phyloP scores from a whole-genome alignment of 306 rosid genomes.

The Vigna radiata region DNA sequence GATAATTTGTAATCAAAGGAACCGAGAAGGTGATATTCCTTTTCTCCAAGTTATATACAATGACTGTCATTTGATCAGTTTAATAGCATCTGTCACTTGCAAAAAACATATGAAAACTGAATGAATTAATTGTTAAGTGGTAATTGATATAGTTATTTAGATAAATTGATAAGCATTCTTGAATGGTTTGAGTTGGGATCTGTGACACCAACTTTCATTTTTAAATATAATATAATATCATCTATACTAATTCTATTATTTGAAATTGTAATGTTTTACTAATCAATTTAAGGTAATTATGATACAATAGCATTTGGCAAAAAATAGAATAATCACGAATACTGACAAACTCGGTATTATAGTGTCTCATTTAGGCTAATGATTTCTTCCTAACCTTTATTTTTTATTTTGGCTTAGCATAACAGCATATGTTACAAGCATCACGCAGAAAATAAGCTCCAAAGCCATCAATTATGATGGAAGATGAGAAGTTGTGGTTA shows the following conservation, averaged over 20 bases:
- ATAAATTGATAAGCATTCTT: too few relatives aligned
- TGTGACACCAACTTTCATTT: too few relatives aligned
- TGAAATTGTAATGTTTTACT: slow-evolving; percentile 10
- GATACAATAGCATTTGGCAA: slow-evolving; percentile 91
- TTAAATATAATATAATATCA: background rate
- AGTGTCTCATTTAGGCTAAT: background rate
- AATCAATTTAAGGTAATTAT: slow-evolving; percentile 76
- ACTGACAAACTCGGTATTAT: slow-evolving; percentile 63
- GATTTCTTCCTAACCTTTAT: too few relatives aligned
- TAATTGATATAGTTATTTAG: too few relatives aligned
- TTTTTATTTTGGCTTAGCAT: slow-evolving; percentile 51
- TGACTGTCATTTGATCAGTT: too few relatives aligned
- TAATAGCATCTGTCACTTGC: too few relatives aligned
- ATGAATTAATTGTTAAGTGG: too few relatives aligned
- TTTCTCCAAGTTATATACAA: background rate
- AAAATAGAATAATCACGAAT: slow-evolving; percentile 86
- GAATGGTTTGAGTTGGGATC: too few relatives aligned
- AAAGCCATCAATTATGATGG: slow-evolving; percentile 85
- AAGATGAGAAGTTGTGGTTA: slow-evolving; percentile 72
- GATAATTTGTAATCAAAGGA: slow-evolving; percentile 90
- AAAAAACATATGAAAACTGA: too few relatives aligned
- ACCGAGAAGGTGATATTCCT: slow-evolving; percentile 78
- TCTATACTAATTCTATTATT: background rate
- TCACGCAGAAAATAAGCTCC: slow-evolving; percentile 69
- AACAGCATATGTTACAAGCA: slow-evolving; percentile 82